Conservation (phyloP, 257 asterid species). For the Handroanthus guayacan region DNA sequence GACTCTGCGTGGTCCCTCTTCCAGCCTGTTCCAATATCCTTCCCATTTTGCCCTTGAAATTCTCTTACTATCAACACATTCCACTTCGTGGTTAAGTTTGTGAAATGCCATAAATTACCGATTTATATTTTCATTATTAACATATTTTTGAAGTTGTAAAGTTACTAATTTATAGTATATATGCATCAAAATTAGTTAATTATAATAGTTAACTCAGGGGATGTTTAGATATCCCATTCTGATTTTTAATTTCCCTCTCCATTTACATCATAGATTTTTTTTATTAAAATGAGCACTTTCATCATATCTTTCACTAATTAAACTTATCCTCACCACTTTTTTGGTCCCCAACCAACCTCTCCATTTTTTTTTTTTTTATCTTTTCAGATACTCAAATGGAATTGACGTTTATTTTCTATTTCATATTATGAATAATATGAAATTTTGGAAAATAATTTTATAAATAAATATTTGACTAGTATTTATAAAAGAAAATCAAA, state of each 20-base stretch:
- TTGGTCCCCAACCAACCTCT: constrained; percentile 12
- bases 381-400: too few species aligned
- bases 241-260: too few species aligned
- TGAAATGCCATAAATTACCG: constrained; percentile 25
- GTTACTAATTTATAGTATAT: neutral
- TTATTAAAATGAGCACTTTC: too few species aligned
- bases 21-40: constrained; percentile 41
- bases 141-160: neutral
- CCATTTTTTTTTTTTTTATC: neutral
- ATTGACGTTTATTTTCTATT: too few species aligned
- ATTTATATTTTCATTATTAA: neutral
- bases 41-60: constrained; percentile 37
- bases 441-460: too few species aligned
- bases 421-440: too few species aligned
- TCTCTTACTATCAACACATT: neutral
- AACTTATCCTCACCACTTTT: neutral
- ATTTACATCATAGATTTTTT: too few species aligned
- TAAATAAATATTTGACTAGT: too few species aligned
- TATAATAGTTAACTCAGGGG: too few species aligned
- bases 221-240: too few species aligned
- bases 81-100: neutral
- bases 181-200: neutral
- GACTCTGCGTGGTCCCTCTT: constrained; percentile 46
- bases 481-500: too few species aligned
- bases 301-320: too few species aligned